Base-by-base conservation (phyloP, 805 yeast species). In the Yamadazyma nakazawae region DNA sequence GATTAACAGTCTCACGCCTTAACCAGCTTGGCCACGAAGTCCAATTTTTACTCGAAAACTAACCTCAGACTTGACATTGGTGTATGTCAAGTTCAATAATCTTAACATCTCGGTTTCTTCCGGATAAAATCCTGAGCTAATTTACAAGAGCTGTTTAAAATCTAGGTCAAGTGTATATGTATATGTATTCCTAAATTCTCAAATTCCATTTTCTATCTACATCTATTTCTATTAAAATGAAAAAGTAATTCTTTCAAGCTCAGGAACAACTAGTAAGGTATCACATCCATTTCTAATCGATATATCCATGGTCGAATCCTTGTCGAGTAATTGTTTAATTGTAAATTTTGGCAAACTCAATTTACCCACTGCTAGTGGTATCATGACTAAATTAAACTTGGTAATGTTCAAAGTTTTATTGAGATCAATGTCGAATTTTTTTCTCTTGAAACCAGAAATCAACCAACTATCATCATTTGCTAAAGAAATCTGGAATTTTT, bases 351-450 rank as follows among this genome's bases (percentile, higher is more conserved):
- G 97, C 31, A 87, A 68, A 1, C 72, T 64, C 9, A 91, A 59
- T 48, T 83, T 82, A 0, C 98, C 97, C 18, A 83, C 80, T 50
- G 79, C 84, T 44, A 89, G 61, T 1, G 98, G 97, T 13, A 88
- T 75, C 50, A 91, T 62, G 2, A 76, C 66, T 14, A 90, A 48
- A 14, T 73, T 62, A 32, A 72, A 49, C 13, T 47, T 49, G 8
- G 53, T 49, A 10, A 13, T 35, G 10, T 35, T 42, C 6, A 39
- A 44, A 9, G 28, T 19, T 13, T 37, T 18, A 31, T 34, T 40
- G 16, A 43, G 34, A 9, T 63, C 68, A 5, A 75, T 63, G 2
- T 68, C 59, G 50, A 89, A 78, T 10, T 69, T 60, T 38, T 80
- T 79, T 47, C 71, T 73, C 49, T 80, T 81, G 50, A 78, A 72